Evolutionary conservation across 148 eudicot species (phyloP), one percentile per base, ranked within the genome.

Genomic region (Amaranthus cruentus): DNA sequence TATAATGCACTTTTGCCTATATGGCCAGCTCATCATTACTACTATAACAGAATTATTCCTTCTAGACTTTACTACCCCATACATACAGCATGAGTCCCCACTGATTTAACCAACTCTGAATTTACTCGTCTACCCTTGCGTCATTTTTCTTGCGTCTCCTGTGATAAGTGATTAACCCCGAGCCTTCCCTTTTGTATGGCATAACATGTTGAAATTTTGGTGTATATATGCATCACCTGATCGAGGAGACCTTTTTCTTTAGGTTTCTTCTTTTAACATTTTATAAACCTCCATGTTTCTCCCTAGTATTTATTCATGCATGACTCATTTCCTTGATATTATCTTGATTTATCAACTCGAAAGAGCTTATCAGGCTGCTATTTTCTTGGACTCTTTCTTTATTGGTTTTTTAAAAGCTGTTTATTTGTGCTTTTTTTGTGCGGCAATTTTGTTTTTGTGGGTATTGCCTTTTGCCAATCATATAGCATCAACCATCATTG

Each of bases 261-360:
- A 64, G 55, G 7, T 63, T 59, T 76, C 58, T 70, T 64, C 5
- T 44, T 13, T 66, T 66, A 11, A 48, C 9, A 63, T 62, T 9
- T 52, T 0, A 44, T 56, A 38, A 6, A 14, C 4, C 52, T 73
- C 6, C 7, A 6, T 14, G 7, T 70, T 73, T 52, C 4, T 8
- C 10, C 44, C 21, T 52, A n/a, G 49, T 2, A 6, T 73, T 9
- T 4, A n/a, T 62, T 52, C 21, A 12, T 42, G 15, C 38, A 28
- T 28, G 38, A 28, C 38, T 28, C 38, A 28, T 28, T 28, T 28
- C 2, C 38, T 28, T 28, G 38, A 28, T 28, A 28, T 28, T 28
- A 28, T 28, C 38, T 28, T 28, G 38, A 28, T 28, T 28, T 28
- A 28, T 28, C 38, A 28, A 28, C 38, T 28, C 38, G 38, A 28